A percentile compares a stretch with the other conserved stretches of the same genome.
Conservation (phyloP, 441 rosid genomes). For the Omphalea diandra region DNA sequence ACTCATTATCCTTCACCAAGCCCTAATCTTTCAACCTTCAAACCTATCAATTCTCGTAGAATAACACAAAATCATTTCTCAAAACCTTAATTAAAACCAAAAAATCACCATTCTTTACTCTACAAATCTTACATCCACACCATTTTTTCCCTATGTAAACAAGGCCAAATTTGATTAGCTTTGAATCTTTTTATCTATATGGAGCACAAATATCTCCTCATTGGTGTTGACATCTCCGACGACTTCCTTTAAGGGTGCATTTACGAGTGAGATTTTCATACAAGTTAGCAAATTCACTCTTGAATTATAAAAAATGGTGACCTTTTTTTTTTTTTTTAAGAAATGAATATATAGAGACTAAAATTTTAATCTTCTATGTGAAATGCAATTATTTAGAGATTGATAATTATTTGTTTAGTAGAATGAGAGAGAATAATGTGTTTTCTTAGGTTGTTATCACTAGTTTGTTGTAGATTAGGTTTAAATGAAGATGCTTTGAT, state of each 20-base stretch:
- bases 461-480: constrained; percentile 66
- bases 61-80: constrained; percentile 17
- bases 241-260: constrained; percentile 78
- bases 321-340: constrained; percentile 40
- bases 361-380: constrained; percentile 61
- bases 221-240: constrained; percentile 65
- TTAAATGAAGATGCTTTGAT: constrained; percentile 45
- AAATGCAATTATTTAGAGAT: constrained; percentile 53
- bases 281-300: constrained; percentile 82
- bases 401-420: constrained; percentile 43
- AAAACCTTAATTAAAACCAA: constrained; percentile 23
- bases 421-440: constrained; percentile 48
- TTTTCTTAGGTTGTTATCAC: constrained; percentile 89
- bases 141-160: constrained; percentile 54
- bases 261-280: constrained; percentile 44
- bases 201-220: constrained; percentile 35
- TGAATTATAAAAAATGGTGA: constrained; percentile 62
- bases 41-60: constrained; percentile 15
- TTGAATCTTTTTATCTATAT: constrained; percentile 47
- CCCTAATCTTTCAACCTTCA: constrained; percentile 24
- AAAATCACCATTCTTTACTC: constrained; percentile 8
- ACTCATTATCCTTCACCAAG: constrained; percentile 28
- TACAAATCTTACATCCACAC: constrained; percentile 45
- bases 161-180: constrained; percentile 58
- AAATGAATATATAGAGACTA: constrained; percentile 68